Evolutionary conservation across 768 basidiomycete species (phyloP).

Genomic region (Termitomyces sp.): DNA sequence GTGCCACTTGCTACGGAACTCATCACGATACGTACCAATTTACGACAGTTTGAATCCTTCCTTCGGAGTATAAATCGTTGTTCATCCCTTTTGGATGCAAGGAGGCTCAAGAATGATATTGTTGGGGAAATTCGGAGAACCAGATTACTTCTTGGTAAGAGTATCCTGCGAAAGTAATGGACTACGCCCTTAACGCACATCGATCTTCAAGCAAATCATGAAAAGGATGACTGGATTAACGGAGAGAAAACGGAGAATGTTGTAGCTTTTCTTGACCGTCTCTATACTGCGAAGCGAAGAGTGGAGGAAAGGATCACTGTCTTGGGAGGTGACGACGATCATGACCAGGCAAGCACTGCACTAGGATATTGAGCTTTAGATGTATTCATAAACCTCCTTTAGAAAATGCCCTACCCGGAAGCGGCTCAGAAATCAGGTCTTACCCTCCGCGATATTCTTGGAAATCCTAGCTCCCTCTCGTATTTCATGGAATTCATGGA

Average conservation of each 20-base stretch:
- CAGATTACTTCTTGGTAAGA: constrained; percentile 60
- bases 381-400: constrained; percentile 6
- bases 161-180: background rate
- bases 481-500: constrained; percentile 99
- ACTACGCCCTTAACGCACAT: background rate
- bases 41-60: constrained; percentile 87
- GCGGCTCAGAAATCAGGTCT: constrained; percentile 40
- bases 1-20: constrained; percentile 45
- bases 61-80: constrained; percentile 77
- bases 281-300: constrained; percentile 84
- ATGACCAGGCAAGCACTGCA: constrained; percentile 44
- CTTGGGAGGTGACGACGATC: constrained; percentile 64
- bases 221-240: constrained; percentile 85
- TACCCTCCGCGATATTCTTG: constrained; percentile 71
- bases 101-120: constrained; percentile 87
- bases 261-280: constrained; percentile 79
- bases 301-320: constrained; percentile 82
- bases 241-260: constrained; percentile 82
- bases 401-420: constrained; percentile 36
- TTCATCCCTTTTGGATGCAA: constrained; percentile 82
- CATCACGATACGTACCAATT: constrained; percentile 78
- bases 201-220: constrained; percentile 58
- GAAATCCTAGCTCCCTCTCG: constrained; percentile 85
- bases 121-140: constrained; percentile 87
- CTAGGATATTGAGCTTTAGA: background rate